phyloP scores from a whole-genome alignment of 306 rosid genomes.

The Potentilla sterilis region DNA sequence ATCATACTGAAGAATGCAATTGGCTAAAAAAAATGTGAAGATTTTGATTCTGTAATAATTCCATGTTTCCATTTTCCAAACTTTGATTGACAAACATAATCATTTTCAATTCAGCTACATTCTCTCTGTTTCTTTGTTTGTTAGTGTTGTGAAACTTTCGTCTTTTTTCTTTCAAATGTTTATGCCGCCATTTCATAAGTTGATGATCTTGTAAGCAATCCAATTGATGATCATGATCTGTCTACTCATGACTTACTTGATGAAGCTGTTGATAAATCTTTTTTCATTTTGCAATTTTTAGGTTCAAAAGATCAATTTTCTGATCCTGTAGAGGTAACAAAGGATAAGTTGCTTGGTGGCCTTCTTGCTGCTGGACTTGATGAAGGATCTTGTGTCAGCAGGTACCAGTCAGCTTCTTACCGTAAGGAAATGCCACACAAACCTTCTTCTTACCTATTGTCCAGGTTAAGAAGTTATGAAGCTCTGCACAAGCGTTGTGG shows the following conservation, averaged over 20 bases:
- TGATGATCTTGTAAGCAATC: not conserved
- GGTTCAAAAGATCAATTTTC: constrained; percentile 34
- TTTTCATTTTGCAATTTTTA: constrained; percentile 23
- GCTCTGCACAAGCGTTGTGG: constrained; percentile 63
- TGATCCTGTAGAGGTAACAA: constrained; percentile 27
- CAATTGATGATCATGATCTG: constrained; percentile 1
- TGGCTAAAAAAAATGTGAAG: not conserved
- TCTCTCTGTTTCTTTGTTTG: not conserved
- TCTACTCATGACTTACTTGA: not conserved
- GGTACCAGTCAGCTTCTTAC: constrained; percentile 49
- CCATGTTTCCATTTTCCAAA: not conserved
- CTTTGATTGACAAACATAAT: not conserved
- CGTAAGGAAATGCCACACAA: constrained; percentile 37
- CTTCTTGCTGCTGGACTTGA: constrained; percentile 55
- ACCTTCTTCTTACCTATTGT: constrained; percentile 58
- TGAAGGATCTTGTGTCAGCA: constrained; percentile 60
- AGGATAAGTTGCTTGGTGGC: constrained; percentile 49
- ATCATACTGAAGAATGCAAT: not conserved
- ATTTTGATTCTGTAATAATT: not conserved
- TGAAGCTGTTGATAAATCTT: not conserved
- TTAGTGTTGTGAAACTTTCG: not conserved
- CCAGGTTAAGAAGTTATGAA: constrained; percentile 59
- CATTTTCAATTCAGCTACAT: not conserved
- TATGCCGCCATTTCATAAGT: not conserved
- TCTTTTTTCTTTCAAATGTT: constrained; percentile 4